Base-by-base conservation (phyloP, 768 basidiomycete species). In the Naganishia randhawae region DNA sequence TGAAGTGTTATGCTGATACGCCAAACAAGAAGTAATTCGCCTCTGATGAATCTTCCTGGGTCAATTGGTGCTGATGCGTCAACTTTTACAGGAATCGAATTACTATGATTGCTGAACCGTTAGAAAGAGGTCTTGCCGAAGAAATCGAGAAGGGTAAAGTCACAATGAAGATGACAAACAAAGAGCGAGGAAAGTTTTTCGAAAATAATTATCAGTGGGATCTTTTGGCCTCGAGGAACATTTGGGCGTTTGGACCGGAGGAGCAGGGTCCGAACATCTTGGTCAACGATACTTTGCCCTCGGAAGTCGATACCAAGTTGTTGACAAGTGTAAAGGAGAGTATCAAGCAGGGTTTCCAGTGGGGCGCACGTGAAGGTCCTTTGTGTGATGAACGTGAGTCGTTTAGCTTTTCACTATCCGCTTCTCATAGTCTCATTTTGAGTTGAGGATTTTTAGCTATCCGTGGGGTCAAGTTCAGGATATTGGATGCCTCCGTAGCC, bases 201-300 rank as follows among this genome's bases (percentile, higher is more conserved):
- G 88, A 98, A 80, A 89, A 91, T 77, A 95, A 92, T 77, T 95
- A 98, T 80, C 90, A 94, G 68, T 99, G 96, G 95, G 96, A 99
- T 81, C 81, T 98, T 74, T 85, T 99, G 68, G 95, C 96, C 1
- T 95, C 93, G 50, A 85, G 96, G 68, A 97, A 94, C 73, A 96
- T 99, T 83, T 99, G 96, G 96, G 93, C 96, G 25, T 99, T 99
- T 80, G 96, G 96, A 22, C 96, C 96, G 3, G 92, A 98, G 72
- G 95, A 97, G 51, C 88, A 86, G 71, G 96, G 96, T 0, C 86
- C 95, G 10, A 99, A 99, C 79, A 85, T 95, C 70, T 83, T 98
- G 50, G 81, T 98, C 73, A 95, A 99, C 76, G 96, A 99, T 76
- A 98, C 96, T 1, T 81, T 99, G 19, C 96, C 96, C 3, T 92